phyloP scores from a whole-genome alignment of 2,329 filamentous ascomycete species.

The Clarireedia monteithiana region DNA sequence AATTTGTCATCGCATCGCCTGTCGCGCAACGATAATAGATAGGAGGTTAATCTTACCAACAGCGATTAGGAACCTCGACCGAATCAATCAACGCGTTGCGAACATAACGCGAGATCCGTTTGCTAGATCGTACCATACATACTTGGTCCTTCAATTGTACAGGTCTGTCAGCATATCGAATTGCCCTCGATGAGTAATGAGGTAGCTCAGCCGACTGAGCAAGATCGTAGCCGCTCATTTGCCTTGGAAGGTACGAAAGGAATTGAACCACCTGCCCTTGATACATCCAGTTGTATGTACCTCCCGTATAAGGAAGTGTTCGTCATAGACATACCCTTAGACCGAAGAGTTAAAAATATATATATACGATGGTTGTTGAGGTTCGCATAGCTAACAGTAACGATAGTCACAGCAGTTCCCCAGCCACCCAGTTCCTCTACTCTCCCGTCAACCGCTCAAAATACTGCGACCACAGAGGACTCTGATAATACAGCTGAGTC shows the following conservation, averaged over 20 bases:
- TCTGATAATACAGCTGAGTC: constrained; percentile 23
- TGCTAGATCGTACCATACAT: constrained; percentile 4
- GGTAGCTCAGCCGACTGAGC: constrained; percentile 29
- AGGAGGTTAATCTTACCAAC: constrained; percentile 5
- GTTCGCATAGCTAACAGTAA: constrained; percentile 18
- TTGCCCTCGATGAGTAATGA: constrained; percentile 34
- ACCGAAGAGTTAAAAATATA: not conserved
- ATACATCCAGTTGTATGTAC: constrained; percentile 28
- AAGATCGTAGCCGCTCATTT: constrained; percentile 26
- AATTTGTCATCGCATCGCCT: not conserved
- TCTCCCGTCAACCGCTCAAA: constrained; percentile 25
- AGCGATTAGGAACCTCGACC: constrained; percentile 7
- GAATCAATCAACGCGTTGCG: constrained; percentile 17
- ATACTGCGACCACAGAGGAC: constrained; percentile 26
- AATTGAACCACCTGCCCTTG: constrained; percentile 25
- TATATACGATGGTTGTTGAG: not conserved
- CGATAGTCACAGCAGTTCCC: constrained; percentile 21
- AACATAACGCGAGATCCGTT: constrained; percentile 11
- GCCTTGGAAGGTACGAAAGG: constrained; percentile 25
- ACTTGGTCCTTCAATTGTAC: constrained; percentile 4
- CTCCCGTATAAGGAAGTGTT: not conserved
- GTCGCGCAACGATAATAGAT: constrained; percentile 4
- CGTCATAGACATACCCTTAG: not conserved
- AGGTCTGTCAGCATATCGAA: constrained; percentile 14
- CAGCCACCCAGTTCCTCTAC: constrained; percentile 27